Base-by-base conservation (phyloP, 768 basidiomycete genomes). In the Boletus coccyginus region DNA sequence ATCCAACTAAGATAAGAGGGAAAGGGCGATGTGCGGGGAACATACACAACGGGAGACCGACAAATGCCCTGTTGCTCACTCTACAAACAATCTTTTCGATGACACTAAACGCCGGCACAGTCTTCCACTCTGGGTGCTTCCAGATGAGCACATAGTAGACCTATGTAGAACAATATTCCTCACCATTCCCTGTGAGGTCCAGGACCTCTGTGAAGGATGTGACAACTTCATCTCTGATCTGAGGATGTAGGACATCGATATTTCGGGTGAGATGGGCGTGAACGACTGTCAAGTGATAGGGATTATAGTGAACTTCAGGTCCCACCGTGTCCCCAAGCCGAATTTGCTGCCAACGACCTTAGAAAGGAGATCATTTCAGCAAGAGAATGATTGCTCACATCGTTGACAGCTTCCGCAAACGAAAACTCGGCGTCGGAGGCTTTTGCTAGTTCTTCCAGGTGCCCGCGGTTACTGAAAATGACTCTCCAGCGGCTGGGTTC, bases 21-120 rank as follows among this genome's bases (percentile, higher is more conserved):
- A 2, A 48, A 42, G 19, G 9, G 27, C 41, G 8, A n/a, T n/a
- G 44, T 12, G 8, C 11, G 2, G 32, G 10, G 27, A 29, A 10
- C 42, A 35, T 43, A 80, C 82, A 82, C 2, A 79, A 46, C 11
- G 80, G 79, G 27, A 74, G 63, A 0, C 81, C 82, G 10, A 83
- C 77, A 51, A 84, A 79, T 7, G 75, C 48, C 17, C 83, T 74
- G 60, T 78, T 81, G 50, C 69, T 77, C 3, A 73, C 63, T 24
- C 78, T 72, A 31, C 72, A 70, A 8, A 82, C 63, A 11, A 83
- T 61, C 29, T 70, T 57, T 53, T 64, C 67, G 7, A 73, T 58
- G 0, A 55, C 57, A 5, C 68, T 61, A 8, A 71, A 35, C 0
- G 59, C 70, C 0, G 65, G 62, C 12, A 78, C 53, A 3, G 55